Conservation (phyloP, 441 rosid genomes). For the Populus hybrid region DNA sequence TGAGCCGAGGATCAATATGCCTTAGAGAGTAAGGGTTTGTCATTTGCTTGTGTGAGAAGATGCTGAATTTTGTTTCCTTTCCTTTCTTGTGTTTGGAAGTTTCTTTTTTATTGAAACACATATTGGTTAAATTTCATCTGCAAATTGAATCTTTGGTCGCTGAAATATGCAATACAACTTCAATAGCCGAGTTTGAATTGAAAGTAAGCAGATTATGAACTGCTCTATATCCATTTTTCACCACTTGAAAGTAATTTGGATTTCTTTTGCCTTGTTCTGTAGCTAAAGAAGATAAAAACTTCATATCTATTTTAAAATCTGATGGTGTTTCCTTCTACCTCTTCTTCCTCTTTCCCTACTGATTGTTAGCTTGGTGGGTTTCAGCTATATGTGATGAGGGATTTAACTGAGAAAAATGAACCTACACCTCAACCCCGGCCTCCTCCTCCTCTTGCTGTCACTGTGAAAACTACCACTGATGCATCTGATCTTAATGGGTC, state of each 20-base stretch:
- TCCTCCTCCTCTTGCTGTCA: constrained; percentile 14
- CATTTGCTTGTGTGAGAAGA: no score
- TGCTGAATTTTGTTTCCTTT: no score
- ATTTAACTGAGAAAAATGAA: constrained; percentile 35
- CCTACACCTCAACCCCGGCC: constrained; percentile 38
- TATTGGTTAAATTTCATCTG: constrained; percentile 11
- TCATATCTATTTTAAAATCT: background rate
- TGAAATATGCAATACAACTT: constrained; percentile 62
- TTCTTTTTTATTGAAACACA: background rate
- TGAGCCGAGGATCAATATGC: no score
- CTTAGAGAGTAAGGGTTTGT: no score
- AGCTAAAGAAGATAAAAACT: background rate
- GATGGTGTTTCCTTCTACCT: background rate
- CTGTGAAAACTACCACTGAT: constrained; percentile 25
- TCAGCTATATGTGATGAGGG: constrained; percentile 26
- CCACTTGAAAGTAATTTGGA: constrained; percentile 13
- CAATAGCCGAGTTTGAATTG: constrained; percentile 77
- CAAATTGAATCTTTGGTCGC: constrained; percentile 72
- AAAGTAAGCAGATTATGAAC: constrained; percentile 43
- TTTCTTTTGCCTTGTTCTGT: background rate
- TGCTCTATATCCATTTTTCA: background rate
- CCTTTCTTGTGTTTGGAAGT: background rate
- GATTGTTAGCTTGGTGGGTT: constrained; percentile 55
- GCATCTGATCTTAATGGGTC: constrained; percentile 40
- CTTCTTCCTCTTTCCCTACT: constrained; percentile 12